phyloP scores from a whole-genome alignment of 768 basidiomycete species.

The Russula earlei region DNA sequence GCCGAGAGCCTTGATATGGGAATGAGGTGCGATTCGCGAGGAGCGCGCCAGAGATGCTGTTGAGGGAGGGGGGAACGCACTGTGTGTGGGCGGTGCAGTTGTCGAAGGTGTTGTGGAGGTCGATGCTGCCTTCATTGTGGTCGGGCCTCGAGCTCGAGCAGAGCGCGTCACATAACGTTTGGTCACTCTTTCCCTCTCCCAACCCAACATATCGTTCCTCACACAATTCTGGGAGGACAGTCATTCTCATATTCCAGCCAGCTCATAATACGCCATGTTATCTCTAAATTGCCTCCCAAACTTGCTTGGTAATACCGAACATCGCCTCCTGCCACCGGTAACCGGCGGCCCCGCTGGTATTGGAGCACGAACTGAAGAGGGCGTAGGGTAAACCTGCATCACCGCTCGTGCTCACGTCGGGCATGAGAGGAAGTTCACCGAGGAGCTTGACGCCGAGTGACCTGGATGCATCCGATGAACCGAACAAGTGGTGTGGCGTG shows the following conservation, averaged over 20 bases:
- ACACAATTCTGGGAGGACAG: no score
- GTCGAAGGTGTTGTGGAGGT: constrained; percentile 21
- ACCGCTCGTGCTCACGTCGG: constrained; percentile 60
- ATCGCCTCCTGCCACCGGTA: constrained; percentile 24
- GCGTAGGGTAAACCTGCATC: constrained; percentile 58
- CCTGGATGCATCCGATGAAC: constrained; percentile 48
- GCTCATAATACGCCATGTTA: not conserved
- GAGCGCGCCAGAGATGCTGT: constrained; percentile 52
- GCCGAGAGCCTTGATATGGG: constrained; percentile 95
- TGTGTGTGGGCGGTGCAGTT: constrained; percentile 39
- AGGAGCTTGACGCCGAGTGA: constrained; percentile 55
- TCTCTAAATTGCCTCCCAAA: constrained; percentile 23
- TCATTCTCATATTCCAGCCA: no score
- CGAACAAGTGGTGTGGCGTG: constrained; percentile 57
- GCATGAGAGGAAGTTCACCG: constrained; percentile 74
- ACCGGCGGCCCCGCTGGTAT: constrained; percentile 10
- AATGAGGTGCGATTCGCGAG: constrained; percentile 82
- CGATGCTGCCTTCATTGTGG: constrained; percentile 17
- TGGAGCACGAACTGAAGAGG: constrained; percentile 20
- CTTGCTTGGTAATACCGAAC: constrained; percentile 24
- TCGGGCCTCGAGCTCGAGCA: no score
- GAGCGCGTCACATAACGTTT: no score
- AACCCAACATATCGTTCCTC: no score
- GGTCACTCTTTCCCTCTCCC: no score
- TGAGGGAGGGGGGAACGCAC: constrained; percentile 62